phyloP scores from a whole-genome alignment of 768 basidiomycete species.

The Cubamyces lactineus region DNA sequence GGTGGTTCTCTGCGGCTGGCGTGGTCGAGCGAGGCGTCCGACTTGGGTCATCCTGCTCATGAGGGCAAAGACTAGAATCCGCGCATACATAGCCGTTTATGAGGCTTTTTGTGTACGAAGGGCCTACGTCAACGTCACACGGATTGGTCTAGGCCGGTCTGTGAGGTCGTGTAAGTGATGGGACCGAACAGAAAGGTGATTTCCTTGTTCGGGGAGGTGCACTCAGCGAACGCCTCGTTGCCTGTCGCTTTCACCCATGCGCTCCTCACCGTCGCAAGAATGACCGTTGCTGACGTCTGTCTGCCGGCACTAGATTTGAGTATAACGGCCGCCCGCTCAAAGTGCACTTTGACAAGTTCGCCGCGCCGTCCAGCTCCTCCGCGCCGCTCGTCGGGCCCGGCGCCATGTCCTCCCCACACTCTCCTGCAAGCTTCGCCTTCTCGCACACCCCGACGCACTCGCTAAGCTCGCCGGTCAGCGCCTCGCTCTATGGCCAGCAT shows the following conservation, averaged over 20 bases:
- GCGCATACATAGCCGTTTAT: too few relatives aligned
- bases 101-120: too few relatives aligned
- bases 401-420: slow-evolving; percentile 16
- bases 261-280: too few relatives aligned
- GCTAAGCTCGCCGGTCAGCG: neutral
- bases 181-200: neutral
- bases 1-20: neutral
- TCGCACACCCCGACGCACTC: slow-evolving; percentile 10
- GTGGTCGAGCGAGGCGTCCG: too few relatives aligned
- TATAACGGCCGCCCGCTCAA: slow-evolving; percentile 86
- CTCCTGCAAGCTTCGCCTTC: slow-evolving; percentile 21
- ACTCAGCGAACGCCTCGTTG: neutral
- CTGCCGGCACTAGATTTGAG: slow-evolving; percentile 61
- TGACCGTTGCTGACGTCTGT: slow-evolving; percentile 1
- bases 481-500: neutral
- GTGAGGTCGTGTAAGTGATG: neutral
- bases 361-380: slow-evolving; percentile 37
- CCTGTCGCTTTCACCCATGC: too few relatives aligned
- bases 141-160: neutral
- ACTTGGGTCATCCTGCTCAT: too few relatives aligned
- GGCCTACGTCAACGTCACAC: too few relatives aligned
- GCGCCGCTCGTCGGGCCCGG: slow-evolving; percentile 23
- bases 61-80: too few relatives aligned
- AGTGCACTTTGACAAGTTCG: slow-evolving; percentile 90
- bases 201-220: neutral